Evolutionary conservation across 2,329 filamentous ascomycete genomes (phyloP), one percentile per base, ranked within the genome.

Genomic region (Diaporthe citriasiana): DNA sequence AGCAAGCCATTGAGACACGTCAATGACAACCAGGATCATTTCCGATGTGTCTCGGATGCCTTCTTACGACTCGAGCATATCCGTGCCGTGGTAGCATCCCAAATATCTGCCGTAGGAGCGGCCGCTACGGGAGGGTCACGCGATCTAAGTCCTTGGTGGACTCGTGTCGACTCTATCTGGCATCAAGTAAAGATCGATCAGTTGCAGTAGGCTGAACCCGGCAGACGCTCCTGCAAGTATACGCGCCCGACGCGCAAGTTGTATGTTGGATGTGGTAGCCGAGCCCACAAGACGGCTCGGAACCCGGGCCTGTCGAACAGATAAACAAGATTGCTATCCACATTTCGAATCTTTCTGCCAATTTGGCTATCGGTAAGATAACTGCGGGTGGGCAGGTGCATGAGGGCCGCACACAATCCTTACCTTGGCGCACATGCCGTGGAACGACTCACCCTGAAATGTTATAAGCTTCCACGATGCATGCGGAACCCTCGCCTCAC

Each of bases 41-140:
- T n/a, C 57, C 35, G 15, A 65, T 17, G 38, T 71, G 47, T 71
- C 38, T 71, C 57, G 57, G 72, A 51, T 55, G 68, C 38, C 66
- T 60, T 53, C 9, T 63, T 42, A n/a, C 45, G 27, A 25, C 25
- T 25, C 68, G 56, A 40, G 22, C 30, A 35, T 35, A 33, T 25
- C 50, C 30, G 45, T 6, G 15, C 50, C 10, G 15, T 53, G 35
- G 38, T 25, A 22, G 25, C 9, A 42, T 40, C 12, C 45, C 45
- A 53, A 22, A 30, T 25, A 30, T 40, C 8, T 33, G 27, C 19
- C 15, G 22, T 40, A 12, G 57, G 30, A 9, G 27, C n/a, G 42
- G 27, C 19, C 40, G 27, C 33, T 9, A 19, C 7, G 50, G 13
- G 33, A 47, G 42, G 53, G n/a, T 47, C 33, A 51, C 51, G 45